Base-by-base conservation (phyloP, 192 early-diverging fungal genomes). In the Coemansia sp. region DNA sequence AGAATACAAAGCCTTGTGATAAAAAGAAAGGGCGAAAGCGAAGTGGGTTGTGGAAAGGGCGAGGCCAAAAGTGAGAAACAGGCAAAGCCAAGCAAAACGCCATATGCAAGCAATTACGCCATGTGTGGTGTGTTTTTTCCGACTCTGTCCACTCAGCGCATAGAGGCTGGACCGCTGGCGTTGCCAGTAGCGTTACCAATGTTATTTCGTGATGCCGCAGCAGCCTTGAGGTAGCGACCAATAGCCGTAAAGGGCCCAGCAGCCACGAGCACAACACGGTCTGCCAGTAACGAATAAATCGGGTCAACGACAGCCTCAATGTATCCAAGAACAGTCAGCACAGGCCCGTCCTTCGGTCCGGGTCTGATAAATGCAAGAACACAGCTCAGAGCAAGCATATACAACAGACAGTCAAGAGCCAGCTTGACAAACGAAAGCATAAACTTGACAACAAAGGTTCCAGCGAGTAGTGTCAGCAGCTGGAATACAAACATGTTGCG, bases 261-360 rank as follows among this genome's bases (percentile, higher is more conserved):
- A 2, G 54, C 59, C 23, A 53, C 49, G 23, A 33, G 30, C 18
- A 56, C 22, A 25, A 62, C 64, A 18, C 64, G 67, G 42, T 70
- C 67, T 39, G 67, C 73, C 27, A 70, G 22, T 18, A 45, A 25
- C 8, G 55, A 37, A 59, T 67, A 78, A 41, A 61, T 33, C n/a
- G 74, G 74, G 41, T 60, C 49, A 18, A 71, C 68, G 22, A 64
- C 23, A 13, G 74, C 53, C 64, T 70, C 74, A 18, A 69, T 37
- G 23, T 67, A 51, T 14, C 58, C 64, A 22, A 78, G 64, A 21
- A 58, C 56, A 59, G 55, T 58, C 15, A 64, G 44, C 48, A 71
- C 34, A 2, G 54, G 45, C 21, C 55, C 57, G 46, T 61, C 62
- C 40, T 71, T 70, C 24, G 61, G 53, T 23, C 74, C 65, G 11